phyloP scores from a whole-genome alignment of 139 green algal genomes.

The Bryopsis sp. region DNA sequence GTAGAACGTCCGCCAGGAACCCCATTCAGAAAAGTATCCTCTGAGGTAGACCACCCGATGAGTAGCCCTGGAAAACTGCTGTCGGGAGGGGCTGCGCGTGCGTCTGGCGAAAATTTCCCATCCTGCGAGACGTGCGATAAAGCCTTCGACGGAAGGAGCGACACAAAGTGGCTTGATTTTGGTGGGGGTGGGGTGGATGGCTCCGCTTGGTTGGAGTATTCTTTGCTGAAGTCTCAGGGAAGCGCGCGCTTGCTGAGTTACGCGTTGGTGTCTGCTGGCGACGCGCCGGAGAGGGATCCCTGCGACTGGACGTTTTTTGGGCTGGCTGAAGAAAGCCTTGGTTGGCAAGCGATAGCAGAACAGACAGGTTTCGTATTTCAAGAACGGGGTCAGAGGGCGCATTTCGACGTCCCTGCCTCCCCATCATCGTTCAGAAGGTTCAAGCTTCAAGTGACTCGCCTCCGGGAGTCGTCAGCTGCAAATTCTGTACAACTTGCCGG shows the following conservation, averaged over 20 bases:
- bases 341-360: constrained; percentile 35
- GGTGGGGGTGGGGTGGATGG: constrained; percentile 33
- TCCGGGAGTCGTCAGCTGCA: constrained; percentile 35
- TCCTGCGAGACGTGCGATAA: neutral
- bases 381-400: constrained; percentile 25
- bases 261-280: constrained; percentile 50
- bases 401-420: constrained; percentile 22
- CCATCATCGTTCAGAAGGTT: constrained; percentile 25
- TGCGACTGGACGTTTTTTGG: constrained; percentile 48
- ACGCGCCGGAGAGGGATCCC: constrained; percentile 59
- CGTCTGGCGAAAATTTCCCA: constrained; percentile 7
- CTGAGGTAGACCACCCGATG: too few species aligned
- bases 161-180: constrained; percentile 80
- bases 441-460: constrained; percentile 35
- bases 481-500: constrained; percentile 58
- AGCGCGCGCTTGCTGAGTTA: constrained; percentile 28
- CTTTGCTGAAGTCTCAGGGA: constrained; percentile 21
- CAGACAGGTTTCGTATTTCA: constrained; percentile 34
- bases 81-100: neutral
- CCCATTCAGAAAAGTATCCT: neutral
- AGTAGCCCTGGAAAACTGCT: neutral
- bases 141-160: neutral
- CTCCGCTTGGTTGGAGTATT: constrained; percentile 52
- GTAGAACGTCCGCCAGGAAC: neutral
- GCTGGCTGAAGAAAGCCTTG: neutral